These are phyloP conservation scores for Ceratobasidium sp. DNA, from an alignment of 1,284 basidiomycete genomes.

Conservation along the genomic window DNA sequence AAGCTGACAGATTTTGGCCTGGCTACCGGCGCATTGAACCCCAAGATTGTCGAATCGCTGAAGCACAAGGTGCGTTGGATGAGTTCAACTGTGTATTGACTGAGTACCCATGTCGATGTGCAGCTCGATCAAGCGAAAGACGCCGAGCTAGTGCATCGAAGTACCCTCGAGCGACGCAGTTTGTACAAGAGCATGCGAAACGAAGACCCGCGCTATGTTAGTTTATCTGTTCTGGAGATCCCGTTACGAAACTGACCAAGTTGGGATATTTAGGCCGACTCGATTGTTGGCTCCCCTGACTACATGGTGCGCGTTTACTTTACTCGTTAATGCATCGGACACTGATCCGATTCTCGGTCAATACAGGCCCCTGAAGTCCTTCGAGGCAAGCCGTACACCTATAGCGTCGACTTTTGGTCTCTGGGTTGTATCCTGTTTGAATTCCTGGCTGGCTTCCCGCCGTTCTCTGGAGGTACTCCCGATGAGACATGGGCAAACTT, in stretches of 20 bases:
- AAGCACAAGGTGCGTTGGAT: conserved; percentile 79
- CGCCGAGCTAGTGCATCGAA: conserved; percentile 88
- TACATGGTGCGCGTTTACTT: conserved; percentile 77
- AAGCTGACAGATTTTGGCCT: conserved; percentile 99
- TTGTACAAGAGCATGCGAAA: conserved; percentile 94
- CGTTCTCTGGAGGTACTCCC: conserved; percentile 93
- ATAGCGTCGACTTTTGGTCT: conserved; percentile 98
- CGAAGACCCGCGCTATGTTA: conserved; percentile 84
- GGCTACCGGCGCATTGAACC: conserved; percentile 96
- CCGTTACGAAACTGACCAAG: conserved; percentile 12
- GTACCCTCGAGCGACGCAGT: conserved; percentile 93
- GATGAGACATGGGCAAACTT: conserved; percentile 99
- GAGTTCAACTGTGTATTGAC: conserved; percentile 12
- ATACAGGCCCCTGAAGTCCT: conserved; percentile 76
- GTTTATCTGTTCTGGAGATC: conserved; percentile 38
- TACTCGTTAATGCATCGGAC: not conserved
- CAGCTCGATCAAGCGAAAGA: conserved; percentile 98
- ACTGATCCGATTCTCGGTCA: conserved; percentile 23
- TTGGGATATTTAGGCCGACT: conserved; percentile 74
- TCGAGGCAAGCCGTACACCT: conserved; percentile 93
- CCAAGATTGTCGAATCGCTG: conserved; percentile 93
- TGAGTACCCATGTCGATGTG: not conserved
- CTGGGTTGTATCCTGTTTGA: conserved; percentile 98
- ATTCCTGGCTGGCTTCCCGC: conserved; percentile 97
- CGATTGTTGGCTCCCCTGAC: conserved; percentile 97